Evolutionary conservation across 2,329 filamentous ascomycete genomes (phyloP).

Genomic region (Hymenoscyphus repandus): DNA sequence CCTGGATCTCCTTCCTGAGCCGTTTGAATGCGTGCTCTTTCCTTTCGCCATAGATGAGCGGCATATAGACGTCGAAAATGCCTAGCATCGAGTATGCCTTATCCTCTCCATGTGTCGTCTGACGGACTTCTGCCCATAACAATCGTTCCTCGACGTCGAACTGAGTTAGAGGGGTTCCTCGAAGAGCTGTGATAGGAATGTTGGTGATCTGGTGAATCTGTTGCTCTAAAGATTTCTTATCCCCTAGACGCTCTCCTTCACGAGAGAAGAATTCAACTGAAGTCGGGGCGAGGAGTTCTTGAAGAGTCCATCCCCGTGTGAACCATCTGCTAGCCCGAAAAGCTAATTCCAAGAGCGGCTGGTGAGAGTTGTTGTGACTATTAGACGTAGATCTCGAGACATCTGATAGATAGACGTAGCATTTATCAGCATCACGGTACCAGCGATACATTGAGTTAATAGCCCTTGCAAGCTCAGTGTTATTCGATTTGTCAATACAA

Average conservation of each 20-base stretch:
- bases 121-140: conserved; percentile 35
- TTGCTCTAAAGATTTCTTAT: conserved; percentile 10
- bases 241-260: conserved; percentile 8
- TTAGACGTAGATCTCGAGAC: conserved; percentile 9
- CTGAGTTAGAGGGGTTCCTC: conserved; percentile 5
- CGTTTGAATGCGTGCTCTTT: too few species aligned
- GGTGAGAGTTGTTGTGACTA: conserved; percentile 2
- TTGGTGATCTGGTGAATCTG: conserved; percentile 10
- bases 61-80: too few species aligned
- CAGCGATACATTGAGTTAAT: too few species aligned
- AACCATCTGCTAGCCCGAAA: conserved; percentile 7
- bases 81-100: too few species aligned
- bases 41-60: too few species aligned
- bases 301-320: too few species aligned
- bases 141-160: conserved; percentile 20
- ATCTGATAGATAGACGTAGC: too few species aligned
- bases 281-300: conserved; percentile 1
- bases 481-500: too few species aligned
- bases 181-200: conserved; percentile 8
- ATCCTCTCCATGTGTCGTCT: too few species aligned
- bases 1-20: too few species aligned
- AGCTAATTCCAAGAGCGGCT: conserved; percentile 2
- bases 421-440: too few species aligned
- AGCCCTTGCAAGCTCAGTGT: too few species aligned
- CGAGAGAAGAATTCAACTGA: conserved; percentile 13